Base-by-base conservation (phyloP, 148 eudicot species). In the Camellia sinensis region DNA sequence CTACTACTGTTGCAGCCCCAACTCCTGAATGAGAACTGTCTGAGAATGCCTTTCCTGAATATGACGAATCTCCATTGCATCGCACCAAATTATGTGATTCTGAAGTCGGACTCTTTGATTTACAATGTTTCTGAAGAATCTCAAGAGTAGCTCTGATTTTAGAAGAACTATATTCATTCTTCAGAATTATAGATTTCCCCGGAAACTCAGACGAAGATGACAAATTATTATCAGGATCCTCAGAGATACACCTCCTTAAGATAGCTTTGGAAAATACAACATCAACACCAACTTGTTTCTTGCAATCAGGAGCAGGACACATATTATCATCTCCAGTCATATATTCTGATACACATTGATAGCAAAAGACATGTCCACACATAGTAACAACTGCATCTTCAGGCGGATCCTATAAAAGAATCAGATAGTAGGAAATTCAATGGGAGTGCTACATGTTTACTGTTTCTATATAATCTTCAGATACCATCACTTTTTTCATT, bases 331-430 rank as follows among this genome's bases (percentile, higher is more conserved):
- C 98, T 64, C 94, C 94, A 75, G 88, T 90, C 56, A 92, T 82
- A 73, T 83, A 85, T 59, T 97, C 98, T 7, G 92, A 88, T 81
- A 97, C 92, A 82, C 99, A 97, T 80, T 94, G 99, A 86, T 90
- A 88, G 85, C 99, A 97, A 81, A 92, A 97, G 70, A 97, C 95
- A 82, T 97, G 99, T 59, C 94, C 94, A 78, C 99, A 97, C 59
- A 87, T 88, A 67, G 99, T 88, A 74, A 97, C 89, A 62, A 97
- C 90, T 67, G 94, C 96, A 83, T 97, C 97, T 84, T 97, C 99
- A 77, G 99, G 94, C 75, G 98, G 92, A 86, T 97, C 99, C 99
- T 97, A 89, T 78, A 82, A 21, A 81, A 21, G 22, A 74, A 79
- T 66, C 29, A 80, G 67, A 72, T 19, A 82, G 71, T 48, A 81